Evolutionary conservation across 805 yeast genomes (phyloP).

Genomic region (Ogataea trehaloabstinens): DNA sequence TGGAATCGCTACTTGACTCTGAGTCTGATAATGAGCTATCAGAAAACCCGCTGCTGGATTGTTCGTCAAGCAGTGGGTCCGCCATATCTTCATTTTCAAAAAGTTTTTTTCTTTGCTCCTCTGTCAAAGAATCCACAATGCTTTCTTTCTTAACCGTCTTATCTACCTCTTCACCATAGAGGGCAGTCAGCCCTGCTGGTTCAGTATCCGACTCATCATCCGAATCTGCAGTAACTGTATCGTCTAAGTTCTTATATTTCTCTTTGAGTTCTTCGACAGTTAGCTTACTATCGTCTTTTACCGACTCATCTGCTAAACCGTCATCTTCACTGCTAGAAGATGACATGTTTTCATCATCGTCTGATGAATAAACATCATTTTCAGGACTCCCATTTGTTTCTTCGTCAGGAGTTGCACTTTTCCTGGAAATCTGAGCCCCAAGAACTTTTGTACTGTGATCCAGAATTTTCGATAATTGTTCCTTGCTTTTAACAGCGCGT

Average conservation of each 20-base stretch:
- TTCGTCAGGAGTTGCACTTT: slow-evolving; percentile 30
- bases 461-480: slow-evolving; percentile 80
- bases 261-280: slow-evolving; percentile 54
- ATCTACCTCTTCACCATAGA: slow-evolving; percentile 28
- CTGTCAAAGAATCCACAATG: slow-evolving; percentile 27
- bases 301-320: slow-evolving; percentile 17
- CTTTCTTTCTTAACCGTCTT: slow-evolving; percentile 9
- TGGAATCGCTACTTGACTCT: slow-evolving; percentile 18
- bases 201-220: slow-evolving; percentile 22
- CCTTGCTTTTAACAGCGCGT: slow-evolving; percentile 77
- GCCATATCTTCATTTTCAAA: slow-evolving; percentile 16
- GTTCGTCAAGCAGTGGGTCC: slow-evolving; percentile 25
- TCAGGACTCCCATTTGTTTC: slow-evolving; percentile 22
- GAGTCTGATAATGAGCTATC: slow-evolving; percentile 21
- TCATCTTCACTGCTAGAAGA: slow-evolving; percentile 13
- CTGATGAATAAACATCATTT: slow-evolving; percentile 18
- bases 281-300: slow-evolving; percentile 46
- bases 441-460: slow-evolving; percentile 88
- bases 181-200: slow-evolving; percentile 27
- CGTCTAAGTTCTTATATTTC: slow-evolving; percentile 51
- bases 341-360: slow-evolving; percentile 22
- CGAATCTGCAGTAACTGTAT: slow-evolving; percentile 8
- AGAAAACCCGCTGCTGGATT: slow-evolving; percentile 13
- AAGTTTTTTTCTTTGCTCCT: slow-evolving; percentile 19
- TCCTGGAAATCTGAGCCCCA: slow-evolving; percentile 72